These are phyloP conservation scores for Vigna mungo DNA, from an alignment of 306 rosid species.

Conservation along the genomic window DNA sequence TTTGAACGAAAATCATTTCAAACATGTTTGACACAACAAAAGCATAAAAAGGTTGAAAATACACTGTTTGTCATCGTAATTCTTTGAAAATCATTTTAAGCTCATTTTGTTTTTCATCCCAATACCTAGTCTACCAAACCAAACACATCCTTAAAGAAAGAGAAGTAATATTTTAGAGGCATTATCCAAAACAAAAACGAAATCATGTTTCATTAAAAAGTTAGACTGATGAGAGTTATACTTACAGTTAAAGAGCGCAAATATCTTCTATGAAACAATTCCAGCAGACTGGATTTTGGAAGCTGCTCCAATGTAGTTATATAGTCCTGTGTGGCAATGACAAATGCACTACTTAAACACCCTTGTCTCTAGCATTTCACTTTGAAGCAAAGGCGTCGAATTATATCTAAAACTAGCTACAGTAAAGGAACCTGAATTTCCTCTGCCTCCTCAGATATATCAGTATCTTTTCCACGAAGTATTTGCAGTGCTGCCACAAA, in stretches of 20 bases:
- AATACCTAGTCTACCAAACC: not conserved
- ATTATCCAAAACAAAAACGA: constrained; percentile 18
- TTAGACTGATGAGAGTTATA: constrained; percentile 32
- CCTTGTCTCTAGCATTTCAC: not conserved
- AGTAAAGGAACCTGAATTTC: constrained; percentile 76
- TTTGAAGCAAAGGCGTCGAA: constrained; percentile 7
- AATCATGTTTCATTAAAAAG: constrained; percentile 22
- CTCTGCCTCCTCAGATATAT: constrained; percentile 72
- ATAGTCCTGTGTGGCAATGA: constrained; percentile 66
- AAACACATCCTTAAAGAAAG: constrained; percentile 17
- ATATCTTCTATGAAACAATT: constrained; percentile 85
- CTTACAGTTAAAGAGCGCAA: constrained; percentile 70
- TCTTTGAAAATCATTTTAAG: not conserved
- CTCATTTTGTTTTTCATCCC: not conserved
- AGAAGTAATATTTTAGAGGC: constrained; percentile 5
- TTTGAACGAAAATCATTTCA: not conserved
- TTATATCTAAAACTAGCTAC: constrained; percentile 14
- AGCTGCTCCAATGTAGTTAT: constrained; percentile 70
- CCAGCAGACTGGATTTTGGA: constrained; percentile 75
- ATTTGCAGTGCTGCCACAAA: constrained; percentile 67
- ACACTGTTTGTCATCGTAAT: not conserved
- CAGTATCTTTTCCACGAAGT: constrained; percentile 81
- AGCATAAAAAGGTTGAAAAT: not conserved
- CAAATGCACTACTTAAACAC: constrained; percentile 18
- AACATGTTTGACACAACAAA: not conserved